These are phyloP conservation scores for Bauhinia variegata DNA, from an alignment of 306 rosid genomes.

Conservation along the genomic window DNA sequence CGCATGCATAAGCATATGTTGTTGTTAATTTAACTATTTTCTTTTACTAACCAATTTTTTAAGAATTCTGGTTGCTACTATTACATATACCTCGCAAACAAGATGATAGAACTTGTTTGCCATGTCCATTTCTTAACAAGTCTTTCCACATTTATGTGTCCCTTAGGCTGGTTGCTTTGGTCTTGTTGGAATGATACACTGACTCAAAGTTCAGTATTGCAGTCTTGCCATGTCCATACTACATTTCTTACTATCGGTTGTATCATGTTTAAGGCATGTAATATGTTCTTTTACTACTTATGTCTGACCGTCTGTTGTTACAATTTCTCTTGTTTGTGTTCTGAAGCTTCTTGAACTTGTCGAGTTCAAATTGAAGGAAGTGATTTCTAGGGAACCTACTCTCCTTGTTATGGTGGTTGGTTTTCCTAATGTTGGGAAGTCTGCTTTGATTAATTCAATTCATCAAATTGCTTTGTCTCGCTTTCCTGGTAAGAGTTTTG, in stretches of 20 bases:
- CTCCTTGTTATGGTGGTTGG: constrained; percentile 95
- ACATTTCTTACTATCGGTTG: too few species aligned
- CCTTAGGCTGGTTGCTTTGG: not conserved
- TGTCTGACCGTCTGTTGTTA: not conserved
- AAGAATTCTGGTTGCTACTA: too few species aligned
- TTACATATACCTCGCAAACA: not conserved
- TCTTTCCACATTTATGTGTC: not conserved
- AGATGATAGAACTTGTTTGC: not conserved
- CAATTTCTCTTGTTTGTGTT: not conserved
- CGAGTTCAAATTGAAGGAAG: constrained; percentile 82
- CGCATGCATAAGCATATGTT: not conserved
- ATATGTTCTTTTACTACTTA: constrained; percentile 3
- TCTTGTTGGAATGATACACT: not conserved
- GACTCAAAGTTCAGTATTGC: not conserved
- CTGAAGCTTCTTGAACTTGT: constrained; percentile 75
- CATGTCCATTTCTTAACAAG: not conserved
- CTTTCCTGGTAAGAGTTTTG: constrained; percentile 60
- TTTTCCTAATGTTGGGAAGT: constrained; percentile 92
- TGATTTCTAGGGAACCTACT: constrained; percentile 75
- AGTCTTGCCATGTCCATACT: not conserved
- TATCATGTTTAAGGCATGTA: not conserved
- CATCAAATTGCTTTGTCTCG: constrained; percentile 77
- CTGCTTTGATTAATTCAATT: constrained; percentile 81
- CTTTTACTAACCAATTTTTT: not conserved
- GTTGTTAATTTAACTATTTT: not conserved